These are phyloP conservation scores for Mycotypha africana DNA, from an alignment of 371 early-diverging fungal species.

Conservation along the genomic window DNA sequence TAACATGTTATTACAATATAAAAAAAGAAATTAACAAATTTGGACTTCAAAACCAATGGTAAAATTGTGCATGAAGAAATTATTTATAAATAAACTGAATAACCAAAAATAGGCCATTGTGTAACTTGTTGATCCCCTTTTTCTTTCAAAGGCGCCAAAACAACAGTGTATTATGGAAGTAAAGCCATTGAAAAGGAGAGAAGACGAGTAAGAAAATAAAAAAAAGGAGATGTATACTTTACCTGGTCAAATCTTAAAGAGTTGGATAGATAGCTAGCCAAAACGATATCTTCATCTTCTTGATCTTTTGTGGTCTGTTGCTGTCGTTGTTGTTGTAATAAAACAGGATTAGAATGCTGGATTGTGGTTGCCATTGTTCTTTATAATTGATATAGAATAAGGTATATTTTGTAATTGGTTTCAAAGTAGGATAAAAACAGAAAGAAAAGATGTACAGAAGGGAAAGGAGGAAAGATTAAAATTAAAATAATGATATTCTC, in stretches of 20 bases:
- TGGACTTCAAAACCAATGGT: not conserved
- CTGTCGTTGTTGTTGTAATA: conserved; percentile 6
- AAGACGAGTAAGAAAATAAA: conserved; percentile 5
- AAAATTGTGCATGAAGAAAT: conserved; percentile 13
- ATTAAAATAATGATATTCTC: too few relatives aligned
- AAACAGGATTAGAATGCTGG: conserved; percentile 11
- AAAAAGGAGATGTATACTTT: conserved; percentile 2
- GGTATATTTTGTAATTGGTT: too few relatives aligned
- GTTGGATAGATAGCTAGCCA: conserved; percentile 17
- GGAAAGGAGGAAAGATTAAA: too few relatives aligned
- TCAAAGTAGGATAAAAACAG: too few relatives aligned
- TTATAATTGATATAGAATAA: too few relatives aligned
- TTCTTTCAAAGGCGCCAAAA: conserved; percentile 9
- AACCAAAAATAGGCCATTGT: conserved; percentile 17
- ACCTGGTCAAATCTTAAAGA: conserved; percentile 20
- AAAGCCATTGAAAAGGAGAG: not conserved
- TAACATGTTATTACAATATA: too few relatives aligned
- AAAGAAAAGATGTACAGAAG: too few relatives aligned
- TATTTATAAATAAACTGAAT: conserved; percentile 22
- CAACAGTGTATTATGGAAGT: not conserved
- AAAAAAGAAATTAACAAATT: conserved; percentile 10
- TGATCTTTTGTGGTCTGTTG: not conserved
- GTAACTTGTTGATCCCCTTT: conserved; percentile 2
- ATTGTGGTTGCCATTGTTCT: conserved; percentile 13
- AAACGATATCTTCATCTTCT: conserved; percentile 22